Evolutionary conservation across 495 filamentous ascomycete genomes (phyloP).

Genomic region (Penicillium soppii): DNA sequence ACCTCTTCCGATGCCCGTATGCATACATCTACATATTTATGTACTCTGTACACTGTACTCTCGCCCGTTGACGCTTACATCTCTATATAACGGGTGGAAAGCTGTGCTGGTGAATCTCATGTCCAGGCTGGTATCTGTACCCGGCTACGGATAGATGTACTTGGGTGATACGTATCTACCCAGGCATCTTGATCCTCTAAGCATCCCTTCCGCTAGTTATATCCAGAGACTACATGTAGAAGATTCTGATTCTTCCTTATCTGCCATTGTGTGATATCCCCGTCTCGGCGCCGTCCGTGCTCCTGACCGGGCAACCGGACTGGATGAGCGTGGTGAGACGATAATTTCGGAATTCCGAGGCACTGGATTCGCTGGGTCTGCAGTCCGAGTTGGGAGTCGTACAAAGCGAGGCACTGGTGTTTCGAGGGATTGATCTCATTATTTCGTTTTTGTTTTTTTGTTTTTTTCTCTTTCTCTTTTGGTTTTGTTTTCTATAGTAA

Average conservation of each 20-base stretch:
- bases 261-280: neutral
- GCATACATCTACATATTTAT: neutral
- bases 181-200: no score
- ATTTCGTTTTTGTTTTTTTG: neutral
- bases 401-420: slow-evolving; percentile 4
- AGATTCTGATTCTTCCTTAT: neutral
- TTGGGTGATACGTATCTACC: no score
- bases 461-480: neutral
- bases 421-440: neutral
- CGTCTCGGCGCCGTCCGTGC: neutral
- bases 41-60: no score
- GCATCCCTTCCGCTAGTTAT: no score
- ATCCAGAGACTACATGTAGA: no score
- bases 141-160: no score
- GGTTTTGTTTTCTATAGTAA: neutral
- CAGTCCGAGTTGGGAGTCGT: slow-evolving; percentile 10
- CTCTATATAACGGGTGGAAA: no score
- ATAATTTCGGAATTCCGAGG: slow-evolving; percentile 14
- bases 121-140: no score
- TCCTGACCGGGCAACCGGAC: slow-evolving; percentile 2
- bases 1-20: neutral
- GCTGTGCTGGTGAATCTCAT: no score
- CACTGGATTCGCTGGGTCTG: slow-evolving; percentile 13
- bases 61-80: no score
- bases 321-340: slow-evolving; percentile 11